Evolutionary conservation across 139 green algal genomes (phyloP).

Genomic region (Picochlorum sp.): DNA sequence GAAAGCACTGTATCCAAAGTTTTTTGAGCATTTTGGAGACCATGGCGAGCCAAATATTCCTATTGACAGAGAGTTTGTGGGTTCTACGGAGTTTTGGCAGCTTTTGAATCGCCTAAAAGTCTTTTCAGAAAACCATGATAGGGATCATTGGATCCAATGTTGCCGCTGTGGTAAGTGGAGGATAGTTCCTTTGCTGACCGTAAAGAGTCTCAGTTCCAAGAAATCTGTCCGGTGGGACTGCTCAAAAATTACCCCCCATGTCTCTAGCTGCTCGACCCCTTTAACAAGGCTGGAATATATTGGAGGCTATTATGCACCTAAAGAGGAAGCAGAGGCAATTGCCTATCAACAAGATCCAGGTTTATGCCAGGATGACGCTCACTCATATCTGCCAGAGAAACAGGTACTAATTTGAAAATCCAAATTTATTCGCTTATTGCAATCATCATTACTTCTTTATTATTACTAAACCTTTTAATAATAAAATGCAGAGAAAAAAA

Average conservation of each 20-base stretch:
- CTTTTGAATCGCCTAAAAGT: conserved; percentile 40
- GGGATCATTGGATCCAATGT: conserved; percentile 69
- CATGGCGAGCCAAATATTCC: conserved; percentile 64
- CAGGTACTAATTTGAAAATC: too few relatives aligned
- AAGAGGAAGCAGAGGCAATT: not conserved
- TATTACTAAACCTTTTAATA: too few relatives aligned
- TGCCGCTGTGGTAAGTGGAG: conserved; percentile 47
- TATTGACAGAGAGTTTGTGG: conserved; percentile 38
- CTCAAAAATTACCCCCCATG: conserved; percentile 30
- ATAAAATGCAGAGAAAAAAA: too few relatives aligned
- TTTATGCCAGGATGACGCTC: too few relatives aligned
- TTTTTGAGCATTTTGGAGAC: conserved; percentile 49
- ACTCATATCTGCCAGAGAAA: too few relatives aligned
- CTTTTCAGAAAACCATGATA: conserved; percentile 34
- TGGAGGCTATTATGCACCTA: conserved; percentile 35
- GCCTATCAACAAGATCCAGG: too few relatives aligned
- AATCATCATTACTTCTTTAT: too few relatives aligned
- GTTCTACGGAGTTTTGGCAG: conserved; percentile 23
- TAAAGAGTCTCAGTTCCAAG: conserved; percentile 1
- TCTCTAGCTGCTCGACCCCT: conserved; percentile 37
- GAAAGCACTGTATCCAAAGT: conserved; percentile 48
- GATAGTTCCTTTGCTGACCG: conserved; percentile 32
- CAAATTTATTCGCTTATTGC: too few relatives aligned
- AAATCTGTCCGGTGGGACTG: conserved; percentile 36
- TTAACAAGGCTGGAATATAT: conserved; percentile 40